Evolutionary conservation across 768 basidiomycete genomes (phyloP).

Genomic region (Aureoboletus auriporus): DNA sequence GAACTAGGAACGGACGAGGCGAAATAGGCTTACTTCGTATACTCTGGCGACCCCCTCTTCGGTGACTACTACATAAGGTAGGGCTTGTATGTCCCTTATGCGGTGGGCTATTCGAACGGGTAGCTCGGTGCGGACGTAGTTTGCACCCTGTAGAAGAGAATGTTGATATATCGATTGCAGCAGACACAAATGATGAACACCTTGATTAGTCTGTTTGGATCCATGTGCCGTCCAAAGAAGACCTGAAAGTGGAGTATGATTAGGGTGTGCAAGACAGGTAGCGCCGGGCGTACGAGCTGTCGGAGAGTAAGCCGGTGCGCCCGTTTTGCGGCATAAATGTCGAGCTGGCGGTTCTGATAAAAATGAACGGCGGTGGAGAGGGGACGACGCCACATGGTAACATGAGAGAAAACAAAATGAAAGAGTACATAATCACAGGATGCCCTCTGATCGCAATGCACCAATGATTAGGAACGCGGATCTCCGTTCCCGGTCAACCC

Average conservation of each 20-base stretch:
- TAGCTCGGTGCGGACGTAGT: constrained; percentile 86
- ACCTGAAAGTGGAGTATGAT: constrained; percentile 42
- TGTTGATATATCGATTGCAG: background rate
- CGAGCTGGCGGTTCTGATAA: constrained; percentile 80
- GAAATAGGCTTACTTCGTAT: constrained; percentile 58
- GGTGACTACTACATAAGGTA: constrained; percentile 85
- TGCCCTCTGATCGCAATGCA: constrained; percentile 67
- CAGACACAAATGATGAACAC: constrained; percentile 30
- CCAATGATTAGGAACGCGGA: constrained; percentile 80
- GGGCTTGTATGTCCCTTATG: constrained; percentile 77
- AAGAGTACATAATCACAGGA: constrained; percentile 40
- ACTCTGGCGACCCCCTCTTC: constrained; percentile 81
- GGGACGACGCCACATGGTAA: constrained; percentile 10
- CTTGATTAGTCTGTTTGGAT: constrained; percentile 72
- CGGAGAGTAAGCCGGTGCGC: constrained; percentile 71
- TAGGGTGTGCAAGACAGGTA: background rate
- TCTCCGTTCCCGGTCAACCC: constrained; percentile 72
- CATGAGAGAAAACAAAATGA: too few relatives aligned
- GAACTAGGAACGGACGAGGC: background rate
- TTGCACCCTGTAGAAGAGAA: constrained; percentile 59
- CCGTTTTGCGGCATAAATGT: constrained; percentile 72
- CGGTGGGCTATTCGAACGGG: constrained; percentile 87
- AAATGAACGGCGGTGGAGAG: constrained; percentile 54
- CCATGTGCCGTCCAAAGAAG: constrained; percentile 83
- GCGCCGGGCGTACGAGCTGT: constrained; percentile 56